These are phyloP conservation scores for Trametes punicea DNA, from an alignment of 768 basidiomycete species.

Conservation along the genomic window DNA sequence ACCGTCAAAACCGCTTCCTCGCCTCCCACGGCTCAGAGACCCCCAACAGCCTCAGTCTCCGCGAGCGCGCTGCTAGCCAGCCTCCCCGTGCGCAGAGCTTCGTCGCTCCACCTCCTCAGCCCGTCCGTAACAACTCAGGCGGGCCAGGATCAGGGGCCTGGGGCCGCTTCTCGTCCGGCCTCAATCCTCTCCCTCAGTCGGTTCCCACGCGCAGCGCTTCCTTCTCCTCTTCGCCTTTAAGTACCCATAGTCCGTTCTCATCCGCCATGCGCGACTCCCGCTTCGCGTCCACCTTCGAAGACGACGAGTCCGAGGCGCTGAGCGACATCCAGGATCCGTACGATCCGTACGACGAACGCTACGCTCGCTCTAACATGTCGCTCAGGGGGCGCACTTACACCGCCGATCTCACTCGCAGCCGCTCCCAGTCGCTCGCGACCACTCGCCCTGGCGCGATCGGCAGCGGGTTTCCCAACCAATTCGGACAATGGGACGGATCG, in stretches of 20 bases:
- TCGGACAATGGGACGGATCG: constrained; percentile 55
- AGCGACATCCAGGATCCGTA: constrained; percentile 49
- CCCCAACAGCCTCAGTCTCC: constrained; percentile 40
- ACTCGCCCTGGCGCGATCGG: constrained; percentile 52
- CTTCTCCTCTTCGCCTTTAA: constrained; percentile 47
- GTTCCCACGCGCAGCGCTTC: constrained; percentile 67
- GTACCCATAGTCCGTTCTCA: constrained; percentile 51
- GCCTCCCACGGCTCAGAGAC: constrained; percentile 39
- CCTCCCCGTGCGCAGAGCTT: constrained; percentile 56
- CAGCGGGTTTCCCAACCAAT: constrained; percentile 40
- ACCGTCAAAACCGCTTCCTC: constrained; percentile 61
- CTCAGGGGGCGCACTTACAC: constrained; percentile 53
- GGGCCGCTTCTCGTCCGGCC: constrained; percentile 38
- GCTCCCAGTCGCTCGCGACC: constrained; percentile 74
- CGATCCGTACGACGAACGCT: constrained; percentile 47
- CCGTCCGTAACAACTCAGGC: constrained; percentile 49
- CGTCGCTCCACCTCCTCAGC: constrained; percentile 48
- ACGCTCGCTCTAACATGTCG: constrained; percentile 40
- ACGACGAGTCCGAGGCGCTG: constrained; percentile 68
- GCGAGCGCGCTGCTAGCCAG: constrained; percentile 69
- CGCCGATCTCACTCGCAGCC: constrained; percentile 64
- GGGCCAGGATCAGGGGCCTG: constrained; percentile 29
- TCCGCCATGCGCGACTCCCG: constrained; percentile 63
- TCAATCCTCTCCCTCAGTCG: constrained; percentile 49
- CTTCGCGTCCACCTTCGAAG: constrained; percentile 78